A percentile compares a stretch with the other conserved stretches of the same genome.
These are phyloP conservation scores for Eucalyptus tenuipes DNA, from an alignment of 345 rosid genomes.

Conservation along the genomic window DNA sequence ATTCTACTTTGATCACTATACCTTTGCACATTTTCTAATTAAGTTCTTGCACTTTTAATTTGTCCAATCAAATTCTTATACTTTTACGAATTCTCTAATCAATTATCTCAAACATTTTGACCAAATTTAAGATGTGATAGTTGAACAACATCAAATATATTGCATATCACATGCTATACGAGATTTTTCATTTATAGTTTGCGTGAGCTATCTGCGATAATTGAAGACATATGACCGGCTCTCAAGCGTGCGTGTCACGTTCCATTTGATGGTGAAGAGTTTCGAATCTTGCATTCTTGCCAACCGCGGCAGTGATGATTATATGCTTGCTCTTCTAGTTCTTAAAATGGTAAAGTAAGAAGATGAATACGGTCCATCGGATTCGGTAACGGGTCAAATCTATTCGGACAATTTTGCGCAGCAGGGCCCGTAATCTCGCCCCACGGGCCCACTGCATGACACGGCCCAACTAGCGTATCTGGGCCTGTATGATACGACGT, in stretches of 20 bases:
- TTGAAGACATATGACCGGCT: neutral
- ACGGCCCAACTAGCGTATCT: neutral
- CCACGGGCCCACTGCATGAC: neutral
- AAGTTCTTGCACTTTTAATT: neutral
- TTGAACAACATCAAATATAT: fast-evolving
- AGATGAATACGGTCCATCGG: neutral
- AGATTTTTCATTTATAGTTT: too few relatives aligned
- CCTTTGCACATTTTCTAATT: neutral
- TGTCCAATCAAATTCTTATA: neutral
- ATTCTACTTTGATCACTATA: neutral
- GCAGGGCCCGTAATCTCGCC: neutral
- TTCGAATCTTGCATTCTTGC: too few relatives aligned
- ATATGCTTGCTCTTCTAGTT: too few relatives aligned
- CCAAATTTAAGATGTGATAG: neutral
- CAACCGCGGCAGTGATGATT: too few relatives aligned
- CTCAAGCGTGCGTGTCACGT: too few relatives aligned
- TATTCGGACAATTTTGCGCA: neutral
- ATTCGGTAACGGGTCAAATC: neutral
- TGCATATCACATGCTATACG: too few relatives aligned
- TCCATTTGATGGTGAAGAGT: too few relatives aligned
- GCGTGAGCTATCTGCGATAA: neutral
- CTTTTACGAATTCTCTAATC: neutral
- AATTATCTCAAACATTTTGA: neutral
- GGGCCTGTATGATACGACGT: neutral
- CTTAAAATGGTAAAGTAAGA: neutral